phyloP scores from a whole-genome alignment of 495 filamentous ascomycete genomes.

The Recurvomyces mirabilis region DNA sequence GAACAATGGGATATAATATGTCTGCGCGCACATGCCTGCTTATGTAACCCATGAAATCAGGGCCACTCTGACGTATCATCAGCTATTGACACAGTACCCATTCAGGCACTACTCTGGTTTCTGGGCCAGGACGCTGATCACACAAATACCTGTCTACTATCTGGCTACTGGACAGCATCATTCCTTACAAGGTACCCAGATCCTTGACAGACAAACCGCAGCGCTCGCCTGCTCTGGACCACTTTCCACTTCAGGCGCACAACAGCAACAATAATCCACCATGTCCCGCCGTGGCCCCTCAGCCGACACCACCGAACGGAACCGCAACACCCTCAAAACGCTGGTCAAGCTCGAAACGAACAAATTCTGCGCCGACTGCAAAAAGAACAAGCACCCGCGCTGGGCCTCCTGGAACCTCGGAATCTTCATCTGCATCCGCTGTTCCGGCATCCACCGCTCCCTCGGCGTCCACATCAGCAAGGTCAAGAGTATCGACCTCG shows the following conservation, averaged over 20 bases:
- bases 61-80: too few species aligned
- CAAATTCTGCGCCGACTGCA: constrained; percentile 96
- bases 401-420: constrained; percentile 98
- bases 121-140: too few species aligned
- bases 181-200: too few species aligned
- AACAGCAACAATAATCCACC: constrained; percentile 14
- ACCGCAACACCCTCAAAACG: constrained; percentile 80
- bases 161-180: too few species aligned
- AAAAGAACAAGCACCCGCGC: constrained; percentile 95
- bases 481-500: constrained; percentile 95
- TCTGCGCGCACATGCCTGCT: too few species aligned
- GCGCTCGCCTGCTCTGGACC: not conserved
- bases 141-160: too few species aligned
- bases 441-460: constrained; percentile 92
- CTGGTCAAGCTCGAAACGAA: constrained; percentile 87
- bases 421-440: constrained; percentile 93
- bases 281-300: constrained; percentile 86
- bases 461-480: constrained; percentile 98
- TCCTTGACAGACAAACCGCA: not conserved
- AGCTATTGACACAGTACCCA: too few species aligned
- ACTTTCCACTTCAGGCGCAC: not conserved
- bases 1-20: too few species aligned
- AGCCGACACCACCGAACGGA: constrained; percentile 77
- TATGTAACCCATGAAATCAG: too few species aligned
- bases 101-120: too few species aligned